Conservation (phyloP, 148 eudicot species). For the Tetragonia tetragonoides region DNA sequence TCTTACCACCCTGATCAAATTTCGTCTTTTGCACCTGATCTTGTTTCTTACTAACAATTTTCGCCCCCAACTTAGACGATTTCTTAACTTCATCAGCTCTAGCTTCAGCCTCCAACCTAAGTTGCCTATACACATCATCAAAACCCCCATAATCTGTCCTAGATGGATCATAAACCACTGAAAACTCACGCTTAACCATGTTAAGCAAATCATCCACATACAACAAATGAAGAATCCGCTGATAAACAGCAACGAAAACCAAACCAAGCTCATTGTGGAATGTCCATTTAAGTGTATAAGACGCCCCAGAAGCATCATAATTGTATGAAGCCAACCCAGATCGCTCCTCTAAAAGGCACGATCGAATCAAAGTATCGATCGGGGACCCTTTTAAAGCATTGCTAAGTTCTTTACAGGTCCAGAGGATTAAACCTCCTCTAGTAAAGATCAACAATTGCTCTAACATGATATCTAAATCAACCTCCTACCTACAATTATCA, state of each 20-base stretch:
- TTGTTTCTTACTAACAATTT: conserved; percentile 55
- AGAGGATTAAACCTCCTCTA: conserved; percentile 96
- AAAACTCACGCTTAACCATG: conserved; percentile 85
- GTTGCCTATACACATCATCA: conserved; percentile 76
- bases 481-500: not conserved
- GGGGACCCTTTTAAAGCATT: conserved; percentile 93
- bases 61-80: conserved; percentile 56
- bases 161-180: conserved; percentile 78
- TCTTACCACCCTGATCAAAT: conserved; percentile 57
- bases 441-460: conserved; percentile 92
- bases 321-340: conserved; percentile 80
- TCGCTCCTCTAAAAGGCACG: conserved; percentile 93
- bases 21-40: conserved; percentile 56
- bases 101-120: conserved; percentile 89
- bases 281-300: conserved; percentile 93
- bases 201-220: conserved; percentile 92
- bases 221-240: conserved; percentile 71
- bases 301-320: conserved; percentile 77
- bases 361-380: conserved; percentile 81
- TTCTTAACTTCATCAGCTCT: conserved; percentile 89
- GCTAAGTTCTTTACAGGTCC: conserved; percentile 92
- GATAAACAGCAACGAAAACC: conserved; percentile 96
- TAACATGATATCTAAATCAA: conserved; percentile 45
- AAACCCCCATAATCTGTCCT: conserved; percentile 65
- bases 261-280: conserved; percentile 94